Evolutionary conservation across 2,329 filamentous ascomycete species (phyloP).

Genomic region (Spiromastix sp.): DNA sequence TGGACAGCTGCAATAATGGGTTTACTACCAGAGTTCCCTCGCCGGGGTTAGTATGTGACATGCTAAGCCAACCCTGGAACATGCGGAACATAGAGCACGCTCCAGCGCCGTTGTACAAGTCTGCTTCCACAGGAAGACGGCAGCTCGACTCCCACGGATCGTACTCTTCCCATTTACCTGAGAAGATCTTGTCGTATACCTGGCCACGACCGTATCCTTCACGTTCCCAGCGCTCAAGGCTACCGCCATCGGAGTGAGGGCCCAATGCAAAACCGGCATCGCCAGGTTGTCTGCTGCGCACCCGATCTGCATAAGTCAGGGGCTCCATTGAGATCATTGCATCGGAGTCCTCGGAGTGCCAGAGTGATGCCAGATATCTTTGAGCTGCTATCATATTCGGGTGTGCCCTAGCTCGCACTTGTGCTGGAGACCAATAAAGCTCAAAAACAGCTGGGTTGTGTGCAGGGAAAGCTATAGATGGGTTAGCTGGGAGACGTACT

Average conservation of each 20-base stretch:
- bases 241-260: conserved; percentile 64
- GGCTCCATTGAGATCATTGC: conserved; percentile 43
- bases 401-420: conserved; percentile 58
- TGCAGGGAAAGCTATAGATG: conserved; percentile 50
- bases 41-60: conserved; percentile 58
- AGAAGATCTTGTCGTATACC: conserved; percentile 66
- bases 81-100: conserved; percentile 77
- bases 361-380: conserved; percentile 52
- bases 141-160: conserved; percentile 71
- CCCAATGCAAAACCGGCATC: conserved; percentile 62
- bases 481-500: conserved; percentile 47
- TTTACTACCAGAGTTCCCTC: conserved; percentile 77
- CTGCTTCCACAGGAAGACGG: conserved; percentile 56
- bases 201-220: conserved; percentile 49
- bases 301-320: conserved; percentile 58
- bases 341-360: conserved; percentile 38
- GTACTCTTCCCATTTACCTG: conserved; percentile 68
- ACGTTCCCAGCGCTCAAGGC: conserved; percentile 64
- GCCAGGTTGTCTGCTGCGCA: conserved; percentile 62
- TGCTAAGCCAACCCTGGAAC: conserved; percentile 74
- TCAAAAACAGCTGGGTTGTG: conserved; percentile 62
- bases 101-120: conserved; percentile 72
- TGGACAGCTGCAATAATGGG: conserved; percentile 63
- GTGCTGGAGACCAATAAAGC: conserved; percentile 62
- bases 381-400: conserved; percentile 54